Base-by-base conservation (phyloP, 2,329 filamentous ascomycete genomes). In the Spiromastix sp. region DNA sequence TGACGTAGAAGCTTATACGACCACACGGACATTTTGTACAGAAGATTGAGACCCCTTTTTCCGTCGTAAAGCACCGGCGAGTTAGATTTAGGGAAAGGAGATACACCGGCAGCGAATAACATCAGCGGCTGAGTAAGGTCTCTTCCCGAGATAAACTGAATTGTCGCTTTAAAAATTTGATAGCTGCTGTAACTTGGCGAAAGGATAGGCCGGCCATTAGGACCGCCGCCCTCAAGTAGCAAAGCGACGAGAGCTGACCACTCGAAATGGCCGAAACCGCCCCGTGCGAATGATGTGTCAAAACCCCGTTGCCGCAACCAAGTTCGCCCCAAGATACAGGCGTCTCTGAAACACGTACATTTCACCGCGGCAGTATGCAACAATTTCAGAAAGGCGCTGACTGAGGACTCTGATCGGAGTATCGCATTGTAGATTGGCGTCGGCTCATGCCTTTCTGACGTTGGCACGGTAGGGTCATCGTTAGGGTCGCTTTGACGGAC, bases 211-310 rank as follows among this genome's bases (percentile, higher is more conserved):
- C 77, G 73, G 2, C 82, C 81, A 40, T 79, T 79, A 5, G 75
- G 72, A 5, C 79, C 81, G 17, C 84, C 84, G n/a, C 74, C 76
- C 55, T 85, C 78, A 27, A 96, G 67, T 2, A 96, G 65, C 10
- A 94, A 66, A 20, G 87, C 84, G 53, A 87, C 73, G 32, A 91
- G 64, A n/a, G 76, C 64, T 1, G 82, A 72, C 85, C 85, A 96
- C 55, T 98, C 91, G 45, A 94, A 93, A 46, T 85, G 77, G 3
- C 91, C 91, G 55, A 98, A 95, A 0, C 91, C 91, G 29, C 91
- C 89, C 28, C 70, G 65, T 2, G 74, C 69, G n/a, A 86, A 59
- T 15, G 71, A 65, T 29, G 82, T 74, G 11, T 71, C 72, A 45
- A 95, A 83, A 0, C 86, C 86, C 37, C 89, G 76, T 59, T 96